These are phyloP conservation scores for Corynespora cassiicola DNA, from an alignment of 2,329 filamentous ascomycete genomes.

Conservation along the genomic window DNA sequence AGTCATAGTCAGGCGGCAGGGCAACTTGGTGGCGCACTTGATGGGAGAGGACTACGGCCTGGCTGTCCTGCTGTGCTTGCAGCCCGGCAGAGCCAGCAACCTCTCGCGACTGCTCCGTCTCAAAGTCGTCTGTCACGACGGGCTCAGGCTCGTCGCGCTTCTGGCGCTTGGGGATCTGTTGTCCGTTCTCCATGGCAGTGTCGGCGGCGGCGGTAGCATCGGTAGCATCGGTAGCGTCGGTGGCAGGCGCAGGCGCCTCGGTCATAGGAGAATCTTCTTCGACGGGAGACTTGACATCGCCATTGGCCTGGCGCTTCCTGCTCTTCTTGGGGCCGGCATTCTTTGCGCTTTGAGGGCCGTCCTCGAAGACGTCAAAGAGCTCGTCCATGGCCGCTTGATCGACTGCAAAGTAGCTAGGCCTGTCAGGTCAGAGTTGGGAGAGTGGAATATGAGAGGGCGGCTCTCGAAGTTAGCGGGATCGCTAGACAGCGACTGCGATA, in stretches of 20 bases:
- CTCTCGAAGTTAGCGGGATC: not conserved
- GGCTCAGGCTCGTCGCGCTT: slow-evolving; percentile 74
- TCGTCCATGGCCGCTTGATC: slow-evolving; percentile 49
- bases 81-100: slow-evolving; percentile 79
- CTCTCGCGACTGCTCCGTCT: slow-evolving; percentile 93
- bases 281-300: slow-evolving; percentile 68
- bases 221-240: slow-evolving; percentile 7
- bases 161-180: slow-evolving; percentile 64
- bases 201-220: slow-evolving; percentile 39
- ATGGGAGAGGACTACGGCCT: slow-evolving; percentile 84
- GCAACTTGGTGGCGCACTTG: slow-evolving; percentile 99
- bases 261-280: slow-evolving; percentile 53
- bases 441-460: no score
- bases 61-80: slow-evolving; percentile 67
- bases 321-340: slow-evolving; percentile 55
- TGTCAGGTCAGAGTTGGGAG: no score
- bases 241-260: slow-evolving; percentile 43
- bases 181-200: slow-evolving; percentile 22
- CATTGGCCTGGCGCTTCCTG: slow-evolving; percentile 88
- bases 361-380: slow-evolving; percentile 54
- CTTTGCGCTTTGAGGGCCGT: slow-evolving; percentile 31
- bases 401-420: no score
- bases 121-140: slow-evolving; percentile 89
- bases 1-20: slow-evolving; percentile 91
- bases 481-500: no score